phyloP scores from a whole-genome alignment of 768 basidiomycete genomes.

The Chalciporus chontae region DNA sequence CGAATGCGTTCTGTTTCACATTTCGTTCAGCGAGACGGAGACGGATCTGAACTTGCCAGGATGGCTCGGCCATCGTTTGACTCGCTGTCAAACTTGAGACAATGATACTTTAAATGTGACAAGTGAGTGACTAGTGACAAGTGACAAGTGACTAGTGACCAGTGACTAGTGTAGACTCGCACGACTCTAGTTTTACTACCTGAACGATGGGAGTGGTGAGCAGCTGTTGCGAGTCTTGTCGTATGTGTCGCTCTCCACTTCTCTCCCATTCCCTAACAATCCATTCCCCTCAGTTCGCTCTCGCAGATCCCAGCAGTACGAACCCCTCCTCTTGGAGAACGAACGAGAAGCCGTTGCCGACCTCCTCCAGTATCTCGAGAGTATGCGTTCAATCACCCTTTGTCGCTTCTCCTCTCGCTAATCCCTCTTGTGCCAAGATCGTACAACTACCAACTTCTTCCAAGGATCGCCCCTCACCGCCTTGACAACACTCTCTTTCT shows the following conservation, averaged over 20 bases:
- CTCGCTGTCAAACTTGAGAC: background rate
- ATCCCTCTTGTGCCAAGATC: conserved; percentile 45
- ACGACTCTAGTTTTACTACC: too few species aligned
- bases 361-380: conserved; percentile 95
- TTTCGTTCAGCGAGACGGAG: conserved; percentile 82
- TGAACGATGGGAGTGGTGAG: conserved; percentile 68
- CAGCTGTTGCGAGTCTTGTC: conserved; percentile 84
- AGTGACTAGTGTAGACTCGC: too few species aligned
- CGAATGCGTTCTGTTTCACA: conserved; percentile 72
- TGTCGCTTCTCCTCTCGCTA: conserved; percentile 1
- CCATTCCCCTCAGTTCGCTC: conserved; percentile 56
- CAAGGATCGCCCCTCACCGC: conserved; percentile 87
- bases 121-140: too few species aligned
- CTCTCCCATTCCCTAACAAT: conserved; percentile 4
- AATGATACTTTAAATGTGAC: too few species aligned
- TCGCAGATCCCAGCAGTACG: conserved; percentile 82
- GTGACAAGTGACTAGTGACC: too few species aligned
- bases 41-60: conserved; percentile 81
- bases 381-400: conserved; percentile 42
- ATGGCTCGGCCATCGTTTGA: conserved; percentile 68
- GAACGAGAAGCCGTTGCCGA: conserved; percentile 98
- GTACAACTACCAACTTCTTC: conserved; percentile 98
- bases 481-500: conserved; percentile 95
- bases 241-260: conserved; percentile 41
- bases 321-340: conserved; percentile 83